These are phyloP conservation scores for Moricandia moricandioides DNA, from an alignment of 345 rosid genomes.

Conservation along the genomic window DNA sequence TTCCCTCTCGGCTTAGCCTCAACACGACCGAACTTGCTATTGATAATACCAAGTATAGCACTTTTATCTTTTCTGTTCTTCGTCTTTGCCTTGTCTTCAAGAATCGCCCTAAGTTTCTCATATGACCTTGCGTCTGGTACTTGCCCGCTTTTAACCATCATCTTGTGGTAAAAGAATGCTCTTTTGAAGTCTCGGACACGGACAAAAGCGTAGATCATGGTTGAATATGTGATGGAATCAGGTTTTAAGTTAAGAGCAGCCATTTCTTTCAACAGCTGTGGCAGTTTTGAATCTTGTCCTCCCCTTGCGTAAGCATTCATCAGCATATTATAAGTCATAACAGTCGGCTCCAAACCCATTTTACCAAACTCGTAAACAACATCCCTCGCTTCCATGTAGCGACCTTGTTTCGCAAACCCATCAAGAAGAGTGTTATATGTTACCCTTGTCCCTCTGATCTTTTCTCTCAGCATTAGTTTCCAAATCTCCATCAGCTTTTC, in stretches of 20 bases:
- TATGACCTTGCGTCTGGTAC: conserved; percentile 76
- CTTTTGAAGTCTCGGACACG: conserved; percentile 85
- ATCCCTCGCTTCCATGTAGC: conserved; percentile 76
- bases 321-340: conserved; percentile 89
- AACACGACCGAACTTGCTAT: conserved; percentile 64
- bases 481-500: conserved; percentile 62
- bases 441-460: conserved; percentile 61
- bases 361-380: conserved; percentile 71
- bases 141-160: conserved; percentile 77
- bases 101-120: conserved; percentile 68
- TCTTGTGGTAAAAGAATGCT: conserved; percentile 86
- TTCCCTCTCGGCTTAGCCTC: conserved; percentile 59
- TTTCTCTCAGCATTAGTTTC: conserved; percentile 69
- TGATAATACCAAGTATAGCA: conserved; percentile 82
- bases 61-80: conserved; percentile 64
- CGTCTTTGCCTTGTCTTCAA: conserved; percentile 70
- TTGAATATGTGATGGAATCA: conserved; percentile 74
- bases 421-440: conserved; percentile 83
- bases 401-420: conserved; percentile 91
- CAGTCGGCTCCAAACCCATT: conserved; percentile 72
- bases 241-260: conserved; percentile 61
- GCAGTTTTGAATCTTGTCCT: conserved; percentile 72
- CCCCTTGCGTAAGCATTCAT: conserved; percentile 91
- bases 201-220: conserved; percentile 83
- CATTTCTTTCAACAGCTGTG: conserved; percentile 88